Percentiles rank a stretch among this genome's conserved stretches.
phyloP scores from a whole-genome alignment of 352 stramenopile genomes.

The Pythium phragmitis region DNA sequence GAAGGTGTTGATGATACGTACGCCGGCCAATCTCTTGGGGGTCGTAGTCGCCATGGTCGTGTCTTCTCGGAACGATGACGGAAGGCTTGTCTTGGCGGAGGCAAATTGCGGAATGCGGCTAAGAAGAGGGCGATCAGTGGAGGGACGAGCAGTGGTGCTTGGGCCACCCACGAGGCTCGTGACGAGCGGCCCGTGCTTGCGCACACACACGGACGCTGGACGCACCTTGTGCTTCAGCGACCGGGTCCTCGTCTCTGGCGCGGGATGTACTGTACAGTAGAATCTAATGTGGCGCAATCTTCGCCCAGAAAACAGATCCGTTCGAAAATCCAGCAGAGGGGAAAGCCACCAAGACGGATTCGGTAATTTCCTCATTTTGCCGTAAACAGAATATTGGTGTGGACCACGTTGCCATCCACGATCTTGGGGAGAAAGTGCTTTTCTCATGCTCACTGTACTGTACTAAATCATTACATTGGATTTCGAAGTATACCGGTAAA shows the following conservation, averaged over 20 bases:
- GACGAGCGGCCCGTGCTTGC: background rate
- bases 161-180: background rate
- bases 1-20: slow-evolving; percentile 16
- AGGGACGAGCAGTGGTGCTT: background rate
- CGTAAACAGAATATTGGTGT: background rate
- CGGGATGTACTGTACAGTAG: background rate
- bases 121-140: background rate
- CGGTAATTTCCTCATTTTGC: background rate
- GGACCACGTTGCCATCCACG: background rate
- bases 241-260: background rate
- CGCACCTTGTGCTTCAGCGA: background rate
- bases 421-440: background rate
- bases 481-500: slow-evolving; percentile 2
- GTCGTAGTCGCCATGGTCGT: slow-evolving; percentile 10
- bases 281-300: background rate
- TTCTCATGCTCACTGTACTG: background rate
- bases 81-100: slow-evolving; percentile 7
- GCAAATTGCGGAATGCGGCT: slow-evolving; percentile 13
- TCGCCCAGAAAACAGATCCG: slow-evolving; percentile 6
- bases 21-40: slow-evolving; percentile 38
- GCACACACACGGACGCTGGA: too few species aligned
- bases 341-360: background rate
- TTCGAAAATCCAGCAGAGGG: background rate
- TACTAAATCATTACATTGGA: slow-evolving; percentile 11
- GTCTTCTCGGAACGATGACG: slow-evolving; percentile 4